Conservation (phyloP, 2,329 filamentous ascomycete genomes). For the Alternaria novae-zelandiae region DNA sequence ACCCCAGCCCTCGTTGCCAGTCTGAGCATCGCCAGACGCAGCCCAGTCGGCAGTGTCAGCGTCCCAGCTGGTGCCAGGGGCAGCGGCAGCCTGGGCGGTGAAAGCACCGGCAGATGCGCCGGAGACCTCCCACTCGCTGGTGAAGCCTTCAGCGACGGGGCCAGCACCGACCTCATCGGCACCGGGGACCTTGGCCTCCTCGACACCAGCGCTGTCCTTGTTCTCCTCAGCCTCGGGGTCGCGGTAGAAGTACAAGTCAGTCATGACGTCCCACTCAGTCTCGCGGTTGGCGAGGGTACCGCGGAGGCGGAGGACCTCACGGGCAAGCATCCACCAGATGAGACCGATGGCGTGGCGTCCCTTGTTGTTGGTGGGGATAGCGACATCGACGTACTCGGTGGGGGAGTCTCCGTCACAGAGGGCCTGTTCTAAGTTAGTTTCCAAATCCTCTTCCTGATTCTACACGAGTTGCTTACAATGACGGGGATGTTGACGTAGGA, state of each 20-base stretch:
- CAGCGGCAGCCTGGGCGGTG: constrained; percentile 61
- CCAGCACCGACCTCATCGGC: constrained; percentile 83
- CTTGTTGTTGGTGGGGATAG: constrained; percentile 99
- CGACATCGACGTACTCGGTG: constrained; percentile 99
- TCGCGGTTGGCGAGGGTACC: constrained; percentile 96
- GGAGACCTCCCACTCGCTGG: constrained; percentile 84
- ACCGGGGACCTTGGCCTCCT: constrained; percentile 84
- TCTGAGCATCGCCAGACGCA: constrained; percentile 58
- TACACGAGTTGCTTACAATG: constrained; percentile 59
- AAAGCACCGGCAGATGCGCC: constrained; percentile 70
- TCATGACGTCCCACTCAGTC: constrained; percentile 98
- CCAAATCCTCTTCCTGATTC: not conserved
- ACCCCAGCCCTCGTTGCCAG: constrained; percentile 61
- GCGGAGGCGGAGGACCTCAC: constrained; percentile 98
- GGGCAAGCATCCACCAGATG: constrained; percentile 99
- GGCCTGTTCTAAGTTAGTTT: constrained; percentile 55
- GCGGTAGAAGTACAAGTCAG: constrained; percentile 99
- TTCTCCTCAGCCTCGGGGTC: constrained; percentile 99
- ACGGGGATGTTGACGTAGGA: constrained; percentile 99
- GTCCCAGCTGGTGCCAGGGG: constrained; percentile 68
- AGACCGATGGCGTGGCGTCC: constrained; percentile 98
- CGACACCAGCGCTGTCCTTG: constrained; percentile 82
- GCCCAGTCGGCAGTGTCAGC: constrained; percentile 73
- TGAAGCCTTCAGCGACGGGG: constrained; percentile 81
- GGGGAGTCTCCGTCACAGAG: constrained; percentile 99